Base-by-base conservation (phyloP, 805 yeast genomes). In the Candida sonorensis region DNA sequence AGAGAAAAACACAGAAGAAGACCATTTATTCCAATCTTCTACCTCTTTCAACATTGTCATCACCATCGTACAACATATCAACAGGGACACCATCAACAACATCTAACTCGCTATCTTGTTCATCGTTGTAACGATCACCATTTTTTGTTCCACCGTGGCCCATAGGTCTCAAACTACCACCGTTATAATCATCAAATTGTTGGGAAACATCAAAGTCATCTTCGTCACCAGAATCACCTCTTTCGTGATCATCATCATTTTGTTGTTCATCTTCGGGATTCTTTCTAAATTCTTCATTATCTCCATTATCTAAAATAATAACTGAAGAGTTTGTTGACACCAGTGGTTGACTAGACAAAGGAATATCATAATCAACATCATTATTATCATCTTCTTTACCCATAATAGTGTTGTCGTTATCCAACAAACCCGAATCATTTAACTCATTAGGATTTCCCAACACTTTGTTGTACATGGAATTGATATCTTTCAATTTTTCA, bases 381-480 rank as follows among this genome's bases (percentile, higher is more conserved):
- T 13, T 27, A 1, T 24, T 8, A 3, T 37, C 51, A 5, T 35
- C 45, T 4, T 29, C 34, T 7, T 40, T 48, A 7, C 40, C 48
- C 12, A 41, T 44, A 7, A 36, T 36, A 21, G 36, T 24, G 10
- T 38, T 38, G 6, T 41, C 31, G 62, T 20, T 27, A 10, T 37
- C 16, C 8, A 29, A 17, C 19, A 26, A 13, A 6, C 25, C 30
- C 9, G 42, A 33, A 13, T 44, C 44, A 26, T 30, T 41, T 17
- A 40, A 34, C 21, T 56, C 61, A 24, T 53, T 56, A 7, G 60
- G 60, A 34, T 75, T 72, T 4, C 79, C 80, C 19, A 73, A 51
- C 3, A 73, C 77, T 17, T 69, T 75, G 49, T 72, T 73, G 45
- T 73, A 72, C 54, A 72, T 64, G 31, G 72, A 73, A 38, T 77